Base-by-base conservation (phyloP, 805 yeast species). In the Wickerhamiella shivajii region DNA sequence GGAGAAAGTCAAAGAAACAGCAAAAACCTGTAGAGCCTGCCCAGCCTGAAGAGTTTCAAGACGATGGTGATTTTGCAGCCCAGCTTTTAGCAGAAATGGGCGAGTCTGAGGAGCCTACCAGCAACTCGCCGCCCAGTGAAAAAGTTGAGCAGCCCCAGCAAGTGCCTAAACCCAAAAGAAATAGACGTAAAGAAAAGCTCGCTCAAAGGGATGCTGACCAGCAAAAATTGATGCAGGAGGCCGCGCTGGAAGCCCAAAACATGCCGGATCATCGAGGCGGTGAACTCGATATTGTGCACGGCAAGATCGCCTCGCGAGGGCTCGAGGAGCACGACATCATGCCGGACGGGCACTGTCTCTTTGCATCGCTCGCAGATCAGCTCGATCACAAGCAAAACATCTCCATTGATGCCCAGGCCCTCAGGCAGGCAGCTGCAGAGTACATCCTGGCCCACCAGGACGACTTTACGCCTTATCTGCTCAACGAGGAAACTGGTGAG, bases 311-410 rank as follows among this genome's bases (percentile, higher is more conserved):
- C 2, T 36, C 65, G 17, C 59, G 65, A 20, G 57, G 63, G 4
- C 57, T 81, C n/a, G 48, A 42, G 14, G 73, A 75, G 42, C 56
- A 63, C 40, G 93, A 84, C 43, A 78, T 84, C 29, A 61, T 66
- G 39, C 93, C 97, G 0, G 97, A 87, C 53, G 98, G 97, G 0
- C 87, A 87, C 53, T 90, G 98, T 62, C 58, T 87, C 20, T 90
- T 83, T 60, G 79, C 87, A 3, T 76, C 94, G 0, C 66, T 87
- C 13, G 62, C 74, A 15, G 94, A 87, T 51, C 97, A 87, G 49
- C 56, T 87, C 40, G 43, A 50, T 29, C 37, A 47, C 3, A 67
- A 93, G 15, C 80, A 69, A 19, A 56, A 49, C 3, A 42, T 55
- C 5, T 50, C 49, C 1, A 38, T 38, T 3, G 39, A 63, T 1